Base-by-base conservation (phyloP, 106 monocot species). In the Dioscorea alata region DNA sequence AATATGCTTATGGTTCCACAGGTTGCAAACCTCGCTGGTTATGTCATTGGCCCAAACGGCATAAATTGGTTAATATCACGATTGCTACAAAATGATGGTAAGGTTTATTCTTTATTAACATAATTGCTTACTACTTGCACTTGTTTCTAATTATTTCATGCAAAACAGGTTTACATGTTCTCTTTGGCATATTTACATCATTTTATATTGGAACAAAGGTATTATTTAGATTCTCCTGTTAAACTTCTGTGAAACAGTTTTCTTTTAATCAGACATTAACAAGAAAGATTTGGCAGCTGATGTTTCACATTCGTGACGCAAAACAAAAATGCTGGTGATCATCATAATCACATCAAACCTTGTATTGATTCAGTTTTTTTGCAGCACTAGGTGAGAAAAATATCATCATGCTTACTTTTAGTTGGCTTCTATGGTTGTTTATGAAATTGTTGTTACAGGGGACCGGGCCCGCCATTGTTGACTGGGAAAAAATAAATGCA, bases 141-240 rank as follows among this genome's bases (percentile, higher is more conserved):
- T 14, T 21, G 8, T 63, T 22, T 2, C 22, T 8, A 34, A 49
- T 15, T 49, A 80, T 69, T 48, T 57, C 35, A 12, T 48, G 16
- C 35, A 33, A 42, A 54, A 28, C 81, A 91, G 95, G 91, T 18
- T 76, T 79, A 23, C 77, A 74, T 52, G 78, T 80, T 76, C 84
- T 88, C 7, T 72, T 60, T 60, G 73, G 67, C 33, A 86, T 91
- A 64, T 88, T 91, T 57, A 23, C 53, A 31, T 82, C 95, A 35
- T 91, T 95, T 66, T 95, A 95, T 68, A 83, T 95, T 20, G 95
- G 73, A 50, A 84, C 84, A 12, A 95, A 95, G 95, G 91, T 96
- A 88, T 50, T 59, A 13, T 5, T 42, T 48, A 63, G 23, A 24
- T 42, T 22, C 77, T 9, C 31, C 34, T 22, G 23, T 61, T 22